Evolutionary conservation across 148 eudicot species (phyloP).

Genomic region (Dysphania ambrosioides): DNA sequence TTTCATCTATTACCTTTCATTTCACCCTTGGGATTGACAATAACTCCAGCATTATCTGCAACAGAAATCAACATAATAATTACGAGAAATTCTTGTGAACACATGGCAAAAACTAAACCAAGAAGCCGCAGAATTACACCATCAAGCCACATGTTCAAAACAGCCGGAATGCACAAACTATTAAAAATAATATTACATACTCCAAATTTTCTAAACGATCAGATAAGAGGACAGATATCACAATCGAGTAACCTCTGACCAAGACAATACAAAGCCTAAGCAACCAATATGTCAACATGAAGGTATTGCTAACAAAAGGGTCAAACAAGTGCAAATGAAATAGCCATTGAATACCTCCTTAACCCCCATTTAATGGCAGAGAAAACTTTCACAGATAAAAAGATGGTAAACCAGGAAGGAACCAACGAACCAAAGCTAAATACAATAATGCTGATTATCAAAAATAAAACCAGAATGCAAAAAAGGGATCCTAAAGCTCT

Average conservation of each 20-base stretch:
- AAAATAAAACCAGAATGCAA: neutral
- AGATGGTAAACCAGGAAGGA: too few relatives aligned
- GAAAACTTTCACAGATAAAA: neutral
- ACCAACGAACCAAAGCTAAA: neutral
- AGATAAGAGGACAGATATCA: too few relatives aligned
- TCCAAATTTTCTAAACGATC: too few relatives aligned
- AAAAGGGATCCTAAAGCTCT: neutral
- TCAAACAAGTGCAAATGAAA: too few relatives aligned
- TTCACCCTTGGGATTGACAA: conserved; percentile 56
- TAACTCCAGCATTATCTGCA: conserved; percentile 64
- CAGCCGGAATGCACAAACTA: neutral
- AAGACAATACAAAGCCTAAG: neutral
- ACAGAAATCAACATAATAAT: neutral
- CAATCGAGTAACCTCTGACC: neutral
- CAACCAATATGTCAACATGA: neutral
- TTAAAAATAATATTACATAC: too few relatives aligned
- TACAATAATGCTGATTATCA: too few relatives aligned
- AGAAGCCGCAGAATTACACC: neutral
- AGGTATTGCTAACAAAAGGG: neutral
- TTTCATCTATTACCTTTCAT: conserved; percentile 54
- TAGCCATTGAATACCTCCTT: too few relatives aligned
- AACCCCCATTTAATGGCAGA: neutral
- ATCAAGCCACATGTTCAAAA: neutral
- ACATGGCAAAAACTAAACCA: neutral
- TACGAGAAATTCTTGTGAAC: neutral